phyloP scores from a whole-genome alignment of 2,329 filamentous ascomycete genomes.

The Chaetomiaceae sp. region DNA sequence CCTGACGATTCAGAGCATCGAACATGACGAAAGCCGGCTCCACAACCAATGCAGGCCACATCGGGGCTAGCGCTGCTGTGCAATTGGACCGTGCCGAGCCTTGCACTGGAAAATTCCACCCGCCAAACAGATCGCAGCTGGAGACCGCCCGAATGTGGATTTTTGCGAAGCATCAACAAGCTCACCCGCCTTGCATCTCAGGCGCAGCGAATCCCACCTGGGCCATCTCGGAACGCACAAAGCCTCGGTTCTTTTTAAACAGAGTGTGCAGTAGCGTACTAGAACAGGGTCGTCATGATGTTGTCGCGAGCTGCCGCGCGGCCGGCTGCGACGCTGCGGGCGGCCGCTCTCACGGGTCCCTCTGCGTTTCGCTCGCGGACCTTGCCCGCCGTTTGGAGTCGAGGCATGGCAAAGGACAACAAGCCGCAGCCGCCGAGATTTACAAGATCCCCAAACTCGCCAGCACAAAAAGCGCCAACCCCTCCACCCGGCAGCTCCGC shows the following conservation, averaged over 20 bases:
- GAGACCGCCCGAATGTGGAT: not conserved
- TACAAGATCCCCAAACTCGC: constrained; percentile 19
- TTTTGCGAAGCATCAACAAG: not conserved
- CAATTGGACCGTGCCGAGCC: constrained; percentile 8
- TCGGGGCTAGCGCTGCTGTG: not conserved
- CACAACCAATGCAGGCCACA: not conserved
- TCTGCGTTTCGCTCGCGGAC: constrained; percentile 31
- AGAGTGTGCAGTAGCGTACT: no score
- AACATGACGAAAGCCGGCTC: constrained; percentile 12
- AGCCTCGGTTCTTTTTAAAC: not conserved
- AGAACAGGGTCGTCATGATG: no score
- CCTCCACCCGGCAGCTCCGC: constrained; percentile 12
- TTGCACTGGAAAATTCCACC: constrained; percentile 2
- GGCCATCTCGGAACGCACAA: not conserved
- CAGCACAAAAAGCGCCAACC: constrained; percentile 18
- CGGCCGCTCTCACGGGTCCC: constrained; percentile 31
- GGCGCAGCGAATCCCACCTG: not conserved
- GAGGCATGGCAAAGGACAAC: constrained; percentile 42
- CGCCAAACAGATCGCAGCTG: not conserved
- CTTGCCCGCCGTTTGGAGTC: constrained; percentile 38
- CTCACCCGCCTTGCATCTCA: not conserved
- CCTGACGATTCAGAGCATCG: not conserved
- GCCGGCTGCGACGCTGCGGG: constrained; percentile 31
- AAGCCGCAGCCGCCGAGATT: constrained; percentile 28
- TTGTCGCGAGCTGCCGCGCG: constrained; percentile 38